Evolutionary conservation across 2,329 filamentous ascomycete species (phyloP).

Genomic region (Diplodia scrobiculata): DNA sequence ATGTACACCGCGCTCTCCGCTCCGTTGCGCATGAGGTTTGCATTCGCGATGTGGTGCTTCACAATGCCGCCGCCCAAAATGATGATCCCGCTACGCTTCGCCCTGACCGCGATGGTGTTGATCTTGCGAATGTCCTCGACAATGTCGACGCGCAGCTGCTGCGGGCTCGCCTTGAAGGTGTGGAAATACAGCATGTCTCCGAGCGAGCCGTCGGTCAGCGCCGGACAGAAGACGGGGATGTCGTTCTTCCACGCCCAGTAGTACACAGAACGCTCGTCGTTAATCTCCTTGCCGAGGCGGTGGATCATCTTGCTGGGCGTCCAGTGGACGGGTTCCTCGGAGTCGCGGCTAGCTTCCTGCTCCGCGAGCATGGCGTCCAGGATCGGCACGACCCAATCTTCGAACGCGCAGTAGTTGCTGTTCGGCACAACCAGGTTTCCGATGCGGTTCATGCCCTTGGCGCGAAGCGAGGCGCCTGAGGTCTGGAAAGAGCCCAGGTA

Average conservation of each 20-base stretch:
- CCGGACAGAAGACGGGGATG: slow-evolving; percentile 96
- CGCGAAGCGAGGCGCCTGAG: slow-evolving; percentile 73
- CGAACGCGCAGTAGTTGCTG: slow-evolving; percentile 94
- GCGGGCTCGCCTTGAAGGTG: slow-evolving; percentile 84
- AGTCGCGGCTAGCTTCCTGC: slow-evolving; percentile 76
- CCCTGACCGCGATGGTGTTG: slow-evolving; percentile 86
- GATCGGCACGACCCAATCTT: slow-evolving; percentile 96
- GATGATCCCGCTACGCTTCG: slow-evolving; percentile 89
- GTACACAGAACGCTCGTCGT: slow-evolving; percentile 86
- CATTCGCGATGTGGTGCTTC: slow-evolving; percentile 98
- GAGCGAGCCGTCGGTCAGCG: slow-evolving; percentile 89
- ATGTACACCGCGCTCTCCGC: slow-evolving; percentile 97
- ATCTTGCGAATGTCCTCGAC: slow-evolving; percentile 91
- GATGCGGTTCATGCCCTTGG: slow-evolving; percentile 89
- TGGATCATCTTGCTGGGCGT: slow-evolving; percentile 91
- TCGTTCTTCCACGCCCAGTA: slow-evolving; percentile 98
- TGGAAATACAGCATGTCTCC: slow-evolving; percentile 99
- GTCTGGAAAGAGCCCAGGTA: slow-evolving; percentile 87
- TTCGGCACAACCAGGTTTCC: slow-evolving; percentile 96
- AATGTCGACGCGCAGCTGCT: slow-evolving; percentile 82
- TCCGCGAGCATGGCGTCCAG: slow-evolving; percentile 92
- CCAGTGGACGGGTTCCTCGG: slow-evolving; percentile 75
- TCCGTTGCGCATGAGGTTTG: slow-evolving; percentile 94
- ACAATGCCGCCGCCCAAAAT: slow-evolving; percentile 92
- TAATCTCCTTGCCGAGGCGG: slow-evolving; percentile 88